phyloP scores from a whole-genome alignment of 257 asterid genomes.

The Scutellaria baicalensis region DNA sequence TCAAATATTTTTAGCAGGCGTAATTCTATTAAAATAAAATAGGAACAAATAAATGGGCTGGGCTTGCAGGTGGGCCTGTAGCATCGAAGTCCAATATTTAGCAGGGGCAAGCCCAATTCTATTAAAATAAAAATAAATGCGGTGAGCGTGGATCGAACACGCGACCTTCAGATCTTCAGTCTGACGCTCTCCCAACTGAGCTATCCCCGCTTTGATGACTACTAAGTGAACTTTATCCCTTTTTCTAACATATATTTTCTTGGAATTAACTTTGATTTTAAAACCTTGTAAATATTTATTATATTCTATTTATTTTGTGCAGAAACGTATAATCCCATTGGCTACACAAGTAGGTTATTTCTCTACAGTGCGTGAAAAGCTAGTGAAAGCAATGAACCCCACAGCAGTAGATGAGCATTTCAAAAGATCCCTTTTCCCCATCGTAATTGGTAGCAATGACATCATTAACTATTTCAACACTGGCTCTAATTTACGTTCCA shows the following conservation, averaged over 20 bases:
- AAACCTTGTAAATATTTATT: too few species aligned
- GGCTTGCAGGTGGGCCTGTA: too few species aligned
- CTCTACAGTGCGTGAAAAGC: constrained; percentile 27
- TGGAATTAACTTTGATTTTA: too few species aligned
- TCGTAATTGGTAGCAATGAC: constrained; percentile 83
- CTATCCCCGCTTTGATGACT: constrained; percentile 65
- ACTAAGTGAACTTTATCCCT: too few species aligned
- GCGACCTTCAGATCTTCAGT: constrained; percentile 97
- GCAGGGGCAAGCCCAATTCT: too few species aligned
- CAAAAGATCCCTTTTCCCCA: constrained; percentile 46
- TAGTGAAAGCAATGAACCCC: constrained; percentile 34
- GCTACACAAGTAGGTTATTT: constrained; percentile 45
- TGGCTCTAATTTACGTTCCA: background rate
- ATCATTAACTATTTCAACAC: constrained; percentile 39
- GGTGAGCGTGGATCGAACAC: constrained; percentile 39
- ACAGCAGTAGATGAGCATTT: constrained; percentile 34
- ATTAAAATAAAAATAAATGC: background rate
- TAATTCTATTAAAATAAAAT: too few species aligned
- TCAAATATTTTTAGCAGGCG: too few species aligned
- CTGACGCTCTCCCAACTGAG: constrained; percentile 98
- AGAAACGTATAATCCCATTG: constrained; percentile 38
- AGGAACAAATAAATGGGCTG: too few species aligned
- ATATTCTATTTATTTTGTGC: background rate
- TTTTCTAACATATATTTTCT: too few species aligned
- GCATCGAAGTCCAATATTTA: too few species aligned